Evolutionary conservation across 2,329 filamentous ascomycete genomes (phyloP).

Genomic region (Diaporthe helianthi): DNA sequence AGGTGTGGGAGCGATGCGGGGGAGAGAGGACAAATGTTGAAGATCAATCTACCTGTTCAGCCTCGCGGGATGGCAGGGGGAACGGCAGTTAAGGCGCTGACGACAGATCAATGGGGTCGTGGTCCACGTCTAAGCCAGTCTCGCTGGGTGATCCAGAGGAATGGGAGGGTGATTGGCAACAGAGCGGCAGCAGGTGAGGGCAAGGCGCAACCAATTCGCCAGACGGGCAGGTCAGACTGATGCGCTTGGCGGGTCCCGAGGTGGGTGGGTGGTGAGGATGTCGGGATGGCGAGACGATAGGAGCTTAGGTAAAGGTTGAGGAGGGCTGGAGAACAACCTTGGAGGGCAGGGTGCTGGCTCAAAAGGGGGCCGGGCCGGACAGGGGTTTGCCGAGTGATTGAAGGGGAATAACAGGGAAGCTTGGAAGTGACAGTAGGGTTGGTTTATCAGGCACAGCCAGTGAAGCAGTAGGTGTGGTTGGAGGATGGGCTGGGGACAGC

Average conservation of each 20-base stretch:
- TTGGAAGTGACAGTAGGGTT: constrained; percentile 26
- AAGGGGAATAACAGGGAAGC: constrained; percentile 20
- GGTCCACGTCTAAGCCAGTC: constrained; percentile 34
- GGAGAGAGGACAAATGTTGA: constrained; percentile 31
- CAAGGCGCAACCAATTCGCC: constrained; percentile 30
- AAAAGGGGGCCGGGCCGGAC: constrained; percentile 33
- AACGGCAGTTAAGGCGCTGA: constrained; percentile 34
- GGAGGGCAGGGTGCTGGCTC: constrained; percentile 31
- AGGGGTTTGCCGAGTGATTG: constrained; percentile 30
- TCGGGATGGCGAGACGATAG: constrained; percentile 28
- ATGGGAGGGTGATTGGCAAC: constrained; percentile 16
- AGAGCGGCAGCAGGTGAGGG: constrained; percentile 20
- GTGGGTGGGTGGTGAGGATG: constrained; percentile 20
- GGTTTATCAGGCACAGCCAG: constrained; percentile 18
- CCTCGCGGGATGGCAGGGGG: constrained; percentile 33
- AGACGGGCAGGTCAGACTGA: constrained; percentile 12
- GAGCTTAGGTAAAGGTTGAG: constrained; percentile 33
- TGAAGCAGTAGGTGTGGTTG: constrained; percentile 8
- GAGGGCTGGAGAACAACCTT: constrained; percentile 27
- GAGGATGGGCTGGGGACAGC: neutral
- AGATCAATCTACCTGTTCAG: constrained; percentile 36
- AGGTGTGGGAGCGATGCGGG: constrained; percentile 3
- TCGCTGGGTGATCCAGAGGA: constrained; percentile 27
- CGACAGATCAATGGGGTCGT: constrained; percentile 34
- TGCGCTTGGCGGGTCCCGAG: constrained; percentile 29